Percentiles rank a stretch among this genome's conserved stretches.
phyloP scores from a whole-genome alignment of 1,139 yeast species.

The Komagataea norvegica region DNA sequence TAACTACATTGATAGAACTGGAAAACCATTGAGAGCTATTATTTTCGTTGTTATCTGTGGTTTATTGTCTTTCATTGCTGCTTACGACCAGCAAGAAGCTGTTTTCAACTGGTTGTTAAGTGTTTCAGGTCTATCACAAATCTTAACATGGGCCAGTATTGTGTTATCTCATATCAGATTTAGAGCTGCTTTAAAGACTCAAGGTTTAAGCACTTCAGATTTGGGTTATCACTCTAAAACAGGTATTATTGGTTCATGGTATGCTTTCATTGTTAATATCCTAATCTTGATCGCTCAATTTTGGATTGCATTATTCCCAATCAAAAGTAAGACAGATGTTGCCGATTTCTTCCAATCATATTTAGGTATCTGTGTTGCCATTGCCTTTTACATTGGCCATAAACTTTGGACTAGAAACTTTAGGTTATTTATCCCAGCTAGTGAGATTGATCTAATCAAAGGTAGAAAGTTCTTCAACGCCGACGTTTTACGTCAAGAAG shows the following conservation, averaged over 20 bases:
- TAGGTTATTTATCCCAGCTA: conserved; percentile 38
- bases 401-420: conserved; percentile 46
- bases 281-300: conserved; percentile 74
- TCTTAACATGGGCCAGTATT: conserved; percentile 83
- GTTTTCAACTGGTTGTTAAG: conserved; percentile 83
- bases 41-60: conserved; percentile 44
- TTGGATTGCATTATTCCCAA: conserved; percentile 73
- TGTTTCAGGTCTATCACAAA: conserved; percentile 75
- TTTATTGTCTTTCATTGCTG: conserved; percentile 44
- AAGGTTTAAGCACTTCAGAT: conserved; percentile 63
- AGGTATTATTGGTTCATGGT: conserved; percentile 66
- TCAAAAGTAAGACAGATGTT: conserved; percentile 49
- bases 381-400: conserved; percentile 46
- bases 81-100: conserved; percentile 55
- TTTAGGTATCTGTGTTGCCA: conserved; percentile 49
- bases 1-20: conserved; percentile 49
- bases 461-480: conserved; percentile 54
- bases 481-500: conserved; percentile 47
- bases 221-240: conserved; percentile 64
- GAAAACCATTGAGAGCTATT: conserved; percentile 56
- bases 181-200: conserved; percentile 63
- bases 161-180: conserved; percentile 73
- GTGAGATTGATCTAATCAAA: conserved; percentile 46
- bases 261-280: conserved; percentile 56
- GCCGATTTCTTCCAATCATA: conserved; percentile 47